Percentiles rank a stretch among this genome's conserved stretches.
These are phyloP conservation scores for Simmondsia chinensis DNA, from an alignment of 148 eudicot genomes.

Conservation along the genomic window DNA sequence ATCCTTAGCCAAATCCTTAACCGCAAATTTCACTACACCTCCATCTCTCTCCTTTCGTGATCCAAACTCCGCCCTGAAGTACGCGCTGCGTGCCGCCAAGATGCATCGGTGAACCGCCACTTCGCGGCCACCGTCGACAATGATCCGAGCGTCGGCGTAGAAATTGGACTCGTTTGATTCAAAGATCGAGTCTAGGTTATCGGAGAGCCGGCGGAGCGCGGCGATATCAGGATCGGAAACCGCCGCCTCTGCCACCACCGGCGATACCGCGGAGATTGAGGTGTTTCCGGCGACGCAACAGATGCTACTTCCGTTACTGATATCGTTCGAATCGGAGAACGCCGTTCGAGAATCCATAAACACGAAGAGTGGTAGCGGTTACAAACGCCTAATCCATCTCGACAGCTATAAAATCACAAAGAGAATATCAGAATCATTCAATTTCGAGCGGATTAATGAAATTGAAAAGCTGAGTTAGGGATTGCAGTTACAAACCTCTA, in stretches of 20 bases:
- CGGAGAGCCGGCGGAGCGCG: slow-evolving; percentile 47
- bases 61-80: slow-evolving; percentile 29
- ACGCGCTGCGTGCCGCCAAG: slow-evolving; percentile 54
- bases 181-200: slow-evolving; percentile 42
- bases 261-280: slow-evolving; percentile 6
- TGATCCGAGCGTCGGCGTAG: slow-evolving; percentile 59
- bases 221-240: slow-evolving; percentile 15
- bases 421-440: no score
- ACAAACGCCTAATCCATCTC: no score
- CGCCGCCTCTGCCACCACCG: slow-evolving; percentile 7
- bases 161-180: slow-evolving; percentile 19
- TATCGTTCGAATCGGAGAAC: slow-evolving; percentile 71
- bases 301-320: slow-evolving; percentile 52
- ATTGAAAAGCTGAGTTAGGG: no score
- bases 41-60: slow-evolving; percentile 7
- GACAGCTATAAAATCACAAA: no score
- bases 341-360: slow-evolving; percentile 27
- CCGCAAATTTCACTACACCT: slow-evolving; percentile 29
- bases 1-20: slow-evolving; percentile 52
- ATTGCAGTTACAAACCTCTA: no score
- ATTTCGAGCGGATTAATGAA: no score
- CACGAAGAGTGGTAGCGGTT: no score
- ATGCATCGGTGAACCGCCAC: slow-evolving; percentile 70
- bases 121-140: slow-evolving; percentile 30
- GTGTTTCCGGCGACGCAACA: slow-evolving; percentile 24